phyloP scores from a whole-genome alignment of 352 stramenopile genomes.

The Thraustotheca clavata region DNA sequence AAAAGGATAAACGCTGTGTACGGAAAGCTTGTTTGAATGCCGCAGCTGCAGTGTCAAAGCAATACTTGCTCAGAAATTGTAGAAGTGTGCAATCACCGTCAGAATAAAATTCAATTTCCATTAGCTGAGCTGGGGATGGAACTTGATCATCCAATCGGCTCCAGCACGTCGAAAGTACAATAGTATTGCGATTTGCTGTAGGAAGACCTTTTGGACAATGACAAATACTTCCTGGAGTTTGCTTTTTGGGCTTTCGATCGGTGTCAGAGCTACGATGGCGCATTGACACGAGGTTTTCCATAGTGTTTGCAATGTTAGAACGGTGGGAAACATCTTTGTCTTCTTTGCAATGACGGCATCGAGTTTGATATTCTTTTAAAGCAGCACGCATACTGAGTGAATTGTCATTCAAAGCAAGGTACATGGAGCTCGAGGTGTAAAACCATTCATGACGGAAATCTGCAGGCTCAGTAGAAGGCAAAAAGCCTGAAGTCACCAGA shows the following conservation, averaged over 20 bases:
- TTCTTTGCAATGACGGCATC: slow-evolving; percentile 81
- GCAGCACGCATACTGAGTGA: slow-evolving; percentile 75
- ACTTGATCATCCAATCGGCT: slow-evolving; percentile 64
- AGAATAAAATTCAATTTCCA: slow-evolving; percentile 85
- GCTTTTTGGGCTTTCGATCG: background rate
- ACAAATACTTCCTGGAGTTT: slow-evolving; percentile 29
- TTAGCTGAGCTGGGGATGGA: slow-evolving; percentile 78
- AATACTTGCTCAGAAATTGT: slow-evolving; percentile 74
- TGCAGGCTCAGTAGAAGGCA: slow-evolving; percentile 43
- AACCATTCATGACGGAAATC: slow-evolving; percentile 55
- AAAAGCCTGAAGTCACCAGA: slow-evolving; percentile 48
- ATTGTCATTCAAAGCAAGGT: slow-evolving; percentile 79
- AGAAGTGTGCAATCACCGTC: slow-evolving; percentile 75
- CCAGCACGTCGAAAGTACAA: slow-evolving; percentile 82
- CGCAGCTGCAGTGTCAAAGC: slow-evolving; percentile 51
- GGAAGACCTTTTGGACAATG: slow-evolving; percentile 57
- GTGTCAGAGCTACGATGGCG: slow-evolving; percentile 26
- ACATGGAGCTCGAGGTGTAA: slow-evolving; percentile 71
- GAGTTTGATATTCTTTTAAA: slow-evolving; percentile 66
- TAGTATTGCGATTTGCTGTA: slow-evolving; percentile 45
- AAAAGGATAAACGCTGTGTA: slow-evolving; percentile 75
- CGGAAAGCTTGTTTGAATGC: slow-evolving; percentile 75
- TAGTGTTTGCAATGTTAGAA: slow-evolving; percentile 31
- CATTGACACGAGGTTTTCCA: slow-evolving; percentile 78
- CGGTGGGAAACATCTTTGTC: slow-evolving; percentile 8